These are phyloP conservation scores for Pythium aristosporum DNA, from an alignment of 352 stramenopile genomes.

Conservation along the genomic window DNA sequence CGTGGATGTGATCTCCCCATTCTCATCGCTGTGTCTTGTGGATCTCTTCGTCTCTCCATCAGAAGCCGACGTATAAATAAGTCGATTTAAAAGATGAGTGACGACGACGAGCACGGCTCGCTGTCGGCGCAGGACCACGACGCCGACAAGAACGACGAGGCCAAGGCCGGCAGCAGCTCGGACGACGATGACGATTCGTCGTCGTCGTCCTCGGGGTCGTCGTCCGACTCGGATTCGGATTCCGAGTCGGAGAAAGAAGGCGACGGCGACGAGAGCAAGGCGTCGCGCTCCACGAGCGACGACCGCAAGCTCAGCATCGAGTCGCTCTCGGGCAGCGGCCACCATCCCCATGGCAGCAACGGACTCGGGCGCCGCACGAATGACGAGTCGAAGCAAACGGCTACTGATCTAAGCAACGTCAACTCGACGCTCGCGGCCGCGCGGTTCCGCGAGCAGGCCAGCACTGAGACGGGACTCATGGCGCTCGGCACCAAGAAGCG, in stretches of 20 bases:
- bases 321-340: conserved; percentile 16
- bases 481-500: conserved; percentile 82
- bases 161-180: conserved; percentile 47
- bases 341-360: conserved; percentile 5
- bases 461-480: conserved; percentile 55
- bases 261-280: conserved; percentile 14
- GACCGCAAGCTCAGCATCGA: conserved; percentile 46
- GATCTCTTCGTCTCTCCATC: neutral
- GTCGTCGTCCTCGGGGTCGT: conserved; percentile 73
- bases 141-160: conserved; percentile 27
- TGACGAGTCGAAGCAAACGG: conserved; percentile 13
- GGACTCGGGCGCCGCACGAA: conserved; percentile 15
- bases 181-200: conserved; percentile 43
- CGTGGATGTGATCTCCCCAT: too few relatives aligned
- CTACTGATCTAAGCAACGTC: conserved; percentile 54
- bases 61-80: conserved; percentile 3
- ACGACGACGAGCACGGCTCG: conserved; percentile 30
- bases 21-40: too few relatives aligned
- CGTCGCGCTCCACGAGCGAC: conserved; percentile 6
- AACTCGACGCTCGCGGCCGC: conserved; percentile 67
- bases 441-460: conserved; percentile 61
- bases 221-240: conserved; percentile 72
- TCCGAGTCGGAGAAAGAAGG: conserved; percentile 60
- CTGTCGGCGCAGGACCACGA: conserved; percentile 24
- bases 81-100: conserved; percentile 27